Evolutionary conservation across 495 filamentous ascomycete genomes (phyloP).

Genomic region (Saxophila tyrrhenica): DNA sequence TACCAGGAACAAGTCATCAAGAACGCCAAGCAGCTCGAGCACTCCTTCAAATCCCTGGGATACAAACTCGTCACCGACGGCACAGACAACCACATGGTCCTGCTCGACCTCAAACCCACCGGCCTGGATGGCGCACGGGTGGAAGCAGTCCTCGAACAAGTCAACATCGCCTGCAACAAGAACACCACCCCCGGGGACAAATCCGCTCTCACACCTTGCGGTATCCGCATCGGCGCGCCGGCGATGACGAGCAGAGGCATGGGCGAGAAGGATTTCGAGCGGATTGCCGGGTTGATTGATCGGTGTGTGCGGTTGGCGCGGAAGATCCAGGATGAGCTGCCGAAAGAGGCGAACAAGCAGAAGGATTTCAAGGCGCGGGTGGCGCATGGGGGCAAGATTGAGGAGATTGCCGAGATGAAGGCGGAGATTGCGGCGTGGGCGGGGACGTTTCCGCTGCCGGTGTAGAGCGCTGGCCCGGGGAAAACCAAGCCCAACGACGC

Average conservation of each 20-base stretch:
- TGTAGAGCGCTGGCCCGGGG: too few relatives aligned
- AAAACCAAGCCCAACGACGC: background rate
- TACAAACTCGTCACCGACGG: constrained; percentile 88
- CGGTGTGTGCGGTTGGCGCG: constrained; percentile 49
- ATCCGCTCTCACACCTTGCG: constrained; percentile 83
- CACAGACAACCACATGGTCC: constrained; percentile 93
- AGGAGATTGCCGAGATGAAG: constrained; percentile 68
- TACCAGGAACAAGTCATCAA: constrained; percentile 82
- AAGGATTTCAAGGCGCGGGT: constrained; percentile 98
- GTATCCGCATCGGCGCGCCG: constrained; percentile 83
- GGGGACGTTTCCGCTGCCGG: constrained; percentile 82
- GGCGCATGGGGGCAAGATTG: constrained; percentile 48
- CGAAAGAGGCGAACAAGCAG: constrained; percentile 95
- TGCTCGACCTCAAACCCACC: constrained; percentile 88
- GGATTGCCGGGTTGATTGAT: constrained; percentile 82
- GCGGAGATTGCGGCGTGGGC: constrained; percentile 87
- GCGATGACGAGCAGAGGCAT: constrained; percentile 95
- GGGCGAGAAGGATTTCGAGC: constrained; percentile 84
- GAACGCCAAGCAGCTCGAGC: constrained; percentile 77
- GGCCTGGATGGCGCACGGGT: constrained; percentile 86
- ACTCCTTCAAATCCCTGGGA: constrained; percentile 64
- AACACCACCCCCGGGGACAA: constrained; percentile 96
- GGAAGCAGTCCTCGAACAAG: constrained; percentile 86
- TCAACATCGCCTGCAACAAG: constrained; percentile 94
- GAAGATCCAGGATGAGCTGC: constrained; percentile 68